These are phyloP conservation scores for Exutisphaerella laricina DNA, from an alignment of 2,329 filamentous ascomycete genomes.

Conservation along the genomic window DNA sequence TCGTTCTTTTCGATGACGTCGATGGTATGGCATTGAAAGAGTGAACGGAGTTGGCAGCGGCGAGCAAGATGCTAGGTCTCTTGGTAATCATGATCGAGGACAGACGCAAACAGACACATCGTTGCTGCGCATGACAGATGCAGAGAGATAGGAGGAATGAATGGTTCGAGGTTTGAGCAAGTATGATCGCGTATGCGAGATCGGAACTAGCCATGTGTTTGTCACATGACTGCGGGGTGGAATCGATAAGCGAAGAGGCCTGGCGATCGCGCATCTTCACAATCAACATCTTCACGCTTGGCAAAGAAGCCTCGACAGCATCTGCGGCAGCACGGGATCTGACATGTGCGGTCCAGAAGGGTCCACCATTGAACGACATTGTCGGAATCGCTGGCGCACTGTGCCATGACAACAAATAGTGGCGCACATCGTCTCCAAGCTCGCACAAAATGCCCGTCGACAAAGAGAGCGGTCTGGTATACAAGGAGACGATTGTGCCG, in stretches of 20 bases:
- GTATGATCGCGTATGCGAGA: constrained; percentile 3
- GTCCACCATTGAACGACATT: background rate
- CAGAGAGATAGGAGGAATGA: constrained; percentile 3
- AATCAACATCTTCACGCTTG: too few relatives aligned
- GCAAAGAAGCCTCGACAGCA: too few relatives aligned
- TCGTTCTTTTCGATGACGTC: constrained; percentile 39
- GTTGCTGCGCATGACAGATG: constrained; percentile 9
- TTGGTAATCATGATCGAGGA: constrained; percentile 35
- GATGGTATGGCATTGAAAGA: constrained; percentile 22
- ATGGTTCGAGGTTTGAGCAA: constrained; percentile 8
- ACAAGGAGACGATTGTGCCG: constrained; percentile 10
- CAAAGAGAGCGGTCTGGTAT: constrained; percentile 17
- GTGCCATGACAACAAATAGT: background rate
- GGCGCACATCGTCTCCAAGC: background rate
- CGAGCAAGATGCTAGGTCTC: constrained; percentile 31
- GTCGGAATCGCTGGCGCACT: too few relatives aligned
- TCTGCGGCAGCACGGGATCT: too few relatives aligned
- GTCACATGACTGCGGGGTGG: background rate
- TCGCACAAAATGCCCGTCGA: constrained; percentile 12
- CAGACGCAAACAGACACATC: constrained; percentile 17
- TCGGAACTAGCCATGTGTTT: too few relatives aligned
- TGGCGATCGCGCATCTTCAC: too few relatives aligned
- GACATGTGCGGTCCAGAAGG: too few relatives aligned
- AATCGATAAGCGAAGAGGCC: constrained; percentile 2
- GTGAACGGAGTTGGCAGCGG: constrained; percentile 27